Evolutionary conservation across 306 rosid species (phyloP).

Genomic region (Fragaria ananassa): DNA sequence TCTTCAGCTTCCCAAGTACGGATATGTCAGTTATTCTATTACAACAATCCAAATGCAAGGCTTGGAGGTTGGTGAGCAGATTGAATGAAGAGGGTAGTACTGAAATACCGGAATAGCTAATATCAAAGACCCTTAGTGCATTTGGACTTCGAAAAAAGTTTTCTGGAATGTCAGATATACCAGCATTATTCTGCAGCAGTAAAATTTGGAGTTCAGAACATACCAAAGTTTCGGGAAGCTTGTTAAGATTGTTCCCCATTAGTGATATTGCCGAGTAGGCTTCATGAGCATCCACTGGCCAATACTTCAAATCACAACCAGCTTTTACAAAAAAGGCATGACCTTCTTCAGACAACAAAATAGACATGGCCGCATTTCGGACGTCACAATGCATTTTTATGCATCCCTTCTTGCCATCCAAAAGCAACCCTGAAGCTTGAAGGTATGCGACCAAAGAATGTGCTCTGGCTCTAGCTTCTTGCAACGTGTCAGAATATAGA

Average conservation of each 20-base stretch:
- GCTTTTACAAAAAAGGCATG: background rate
- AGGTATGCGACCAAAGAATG: slow-evolving; percentile 2
- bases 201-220: slow-evolving; percentile 7
- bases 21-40: background rate
- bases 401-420: background rate
- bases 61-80: background rate
- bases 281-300: slow-evolving; percentile 12
- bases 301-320: background rate
- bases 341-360: background rate
- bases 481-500: background rate
- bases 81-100: background rate
- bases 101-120: background rate
- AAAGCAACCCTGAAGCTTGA: slow-evolving; percentile 11
- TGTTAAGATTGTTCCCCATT: slow-evolving; percentile 5
- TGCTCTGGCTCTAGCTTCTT: slow-evolving; percentile 6
- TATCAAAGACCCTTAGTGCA: background rate
- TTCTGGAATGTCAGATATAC: background rate
- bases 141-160: background rate
- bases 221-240: background rate
- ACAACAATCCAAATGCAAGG: slow-evolving; percentile 11
- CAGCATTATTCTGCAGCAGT: slow-evolving; percentile 10
- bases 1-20: background rate
- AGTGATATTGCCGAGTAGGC: slow-evolving; percentile 10
- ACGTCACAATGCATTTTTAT: slow-evolving; percentile 27
- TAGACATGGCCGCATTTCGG: slow-evolving; percentile 8